Evolutionary conservation across 106 monocot genomes (phyloP), one percentile per base, ranked within the genome.

Genomic region (Vanilla planifolia): DNA sequence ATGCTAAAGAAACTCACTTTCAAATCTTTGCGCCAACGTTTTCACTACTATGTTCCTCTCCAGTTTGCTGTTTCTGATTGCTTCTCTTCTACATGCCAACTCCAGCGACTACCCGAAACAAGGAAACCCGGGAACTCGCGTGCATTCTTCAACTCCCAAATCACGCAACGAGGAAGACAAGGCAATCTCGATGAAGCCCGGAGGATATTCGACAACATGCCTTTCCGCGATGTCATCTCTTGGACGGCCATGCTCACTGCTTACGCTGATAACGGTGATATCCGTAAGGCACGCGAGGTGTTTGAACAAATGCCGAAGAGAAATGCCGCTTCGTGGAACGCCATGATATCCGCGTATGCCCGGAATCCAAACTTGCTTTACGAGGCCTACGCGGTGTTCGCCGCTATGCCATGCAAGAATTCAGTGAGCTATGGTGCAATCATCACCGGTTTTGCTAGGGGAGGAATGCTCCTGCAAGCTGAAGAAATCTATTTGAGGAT

Each of bases 241-340:
- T 89, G 89, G 89, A 89, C 89, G 2, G 84, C 89, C 2, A 65
- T 89, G 28, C 84, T 89, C 14, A 67, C 78, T 0, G 89, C 78
- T 8, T 84, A 81, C 19, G 77, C 67, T 0, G 67, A 78, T 17
- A 73, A 64, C 8, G 84, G 80, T 21, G 32, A 59, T 1, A 20
- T 80, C 15, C 22, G 44, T 3, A 35, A 11, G 6, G 89, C 84
- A 40, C 59, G 80, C 4, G 24, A 70, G 43, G 24, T 89, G 48
- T 89, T 89, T 40, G 84, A 89, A 14, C 40, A 75, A 75, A 89
- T 89, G 80, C 83, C 84, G 4, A 37, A 33, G 0, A 80, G 81
- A 65, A 89, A 89, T 48, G 56, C 64, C 5, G 63, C 64, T 8
- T 69, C 89, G 1, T 89, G 89, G 89, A 89, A 84, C 48, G 80